A percentile compares a stretch with the other conserved stretches of the same genome.
phyloP scores from a whole-genome alignment of 2,329 filamentous ascomycete genomes.

The Colletotrichum karsti region DNA sequence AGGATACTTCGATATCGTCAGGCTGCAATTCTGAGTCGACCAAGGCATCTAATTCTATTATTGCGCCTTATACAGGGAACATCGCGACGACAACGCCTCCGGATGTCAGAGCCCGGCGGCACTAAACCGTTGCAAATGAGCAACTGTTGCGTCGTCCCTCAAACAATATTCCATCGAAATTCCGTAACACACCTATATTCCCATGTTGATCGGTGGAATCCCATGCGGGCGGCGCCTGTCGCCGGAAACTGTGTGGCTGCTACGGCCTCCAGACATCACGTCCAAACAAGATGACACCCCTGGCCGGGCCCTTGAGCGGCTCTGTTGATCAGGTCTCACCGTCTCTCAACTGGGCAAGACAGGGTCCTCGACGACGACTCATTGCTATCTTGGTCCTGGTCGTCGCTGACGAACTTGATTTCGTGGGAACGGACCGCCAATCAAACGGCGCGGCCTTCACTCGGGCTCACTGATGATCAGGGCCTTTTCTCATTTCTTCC shows the following conservation, averaged over 20 bases:
- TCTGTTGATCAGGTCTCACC: conserved; percentile 28
- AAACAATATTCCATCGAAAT: conserved; percentile 16
- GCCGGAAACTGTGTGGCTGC: conserved; percentile 9
- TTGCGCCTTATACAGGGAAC: not conserved
- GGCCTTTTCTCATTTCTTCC: conserved; percentile 21
- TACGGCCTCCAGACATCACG: conserved; percentile 3
- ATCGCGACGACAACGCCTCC: not conserved
- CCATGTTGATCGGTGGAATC: conserved; percentile 19
- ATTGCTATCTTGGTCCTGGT: conserved; percentile 6
- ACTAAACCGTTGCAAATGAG: not conserved
- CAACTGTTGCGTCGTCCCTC: not conserved
- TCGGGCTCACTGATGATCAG: conserved; percentile 14
- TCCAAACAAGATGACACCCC: conserved; percentile 17
- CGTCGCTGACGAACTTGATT: not conserved
- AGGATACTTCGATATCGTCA: not conserved
- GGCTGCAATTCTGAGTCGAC: not conserved
- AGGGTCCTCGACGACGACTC: conserved; percentile 13
- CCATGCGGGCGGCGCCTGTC: not conserved
- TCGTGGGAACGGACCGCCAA: conserved; percentile 4
- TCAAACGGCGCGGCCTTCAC: conserved; percentile 1
- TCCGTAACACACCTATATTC: not conserved
- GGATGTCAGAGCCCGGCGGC: not conserved
- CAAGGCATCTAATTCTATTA: not conserved
- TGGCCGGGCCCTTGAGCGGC: conserved; percentile 17
- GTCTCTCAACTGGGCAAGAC: conserved; percentile 14